Percentiles rank a stretch among this genome's conserved stretches.
Conservation (phyloP, 768 basidiomycete species). For the Pisolithus orientalis region DNA sequence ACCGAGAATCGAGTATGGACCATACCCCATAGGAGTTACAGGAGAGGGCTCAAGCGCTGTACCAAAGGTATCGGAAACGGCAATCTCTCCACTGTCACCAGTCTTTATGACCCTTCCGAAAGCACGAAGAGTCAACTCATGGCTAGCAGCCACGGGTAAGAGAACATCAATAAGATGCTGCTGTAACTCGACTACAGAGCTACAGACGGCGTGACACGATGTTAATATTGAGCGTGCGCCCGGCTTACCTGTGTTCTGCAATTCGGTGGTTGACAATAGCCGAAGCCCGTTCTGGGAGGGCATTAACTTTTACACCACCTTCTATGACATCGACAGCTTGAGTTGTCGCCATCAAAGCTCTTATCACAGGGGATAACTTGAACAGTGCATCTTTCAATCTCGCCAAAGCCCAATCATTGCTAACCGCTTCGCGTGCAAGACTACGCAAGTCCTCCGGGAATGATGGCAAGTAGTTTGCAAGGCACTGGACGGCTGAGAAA, state of each 20-base stretch:
- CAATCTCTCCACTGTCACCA: conserved; percentile 39
- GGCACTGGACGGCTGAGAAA: conserved; percentile 43
- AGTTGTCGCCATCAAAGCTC: conserved; percentile 54
- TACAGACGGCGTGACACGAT: not conserved
- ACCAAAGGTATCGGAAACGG: conserved; percentile 42
- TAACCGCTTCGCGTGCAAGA: conserved; percentile 38
- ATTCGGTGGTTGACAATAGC: conserved; percentile 69
- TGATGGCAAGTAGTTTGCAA: conserved; percentile 50
- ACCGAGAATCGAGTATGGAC: conserved; percentile 17
- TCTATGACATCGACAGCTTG: conserved; percentile 66
- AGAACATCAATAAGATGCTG: conserved; percentile 23
- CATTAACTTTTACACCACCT: conserved; percentile 66
- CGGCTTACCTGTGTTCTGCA: conserved; percentile 46
- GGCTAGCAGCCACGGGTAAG: conserved; percentile 38
- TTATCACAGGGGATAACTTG: conserved; percentile 23
- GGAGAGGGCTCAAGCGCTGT: conserved; percentile 60
- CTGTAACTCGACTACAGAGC: conserved; percentile 14
- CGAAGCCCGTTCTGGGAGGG: conserved; percentile 63
- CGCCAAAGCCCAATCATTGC: conserved; percentile 43
- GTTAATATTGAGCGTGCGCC: no score
- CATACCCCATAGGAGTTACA: conserved; percentile 33
- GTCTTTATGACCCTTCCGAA: conserved; percentile 42
- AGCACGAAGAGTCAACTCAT: conserved; percentile 52
- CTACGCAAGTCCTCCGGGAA: conserved; percentile 41
- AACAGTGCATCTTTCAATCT: conserved; percentile 35